phyloP scores from a whole-genome alignment of 345 rosid species.

The Melaleuca alternifolia region DNA sequence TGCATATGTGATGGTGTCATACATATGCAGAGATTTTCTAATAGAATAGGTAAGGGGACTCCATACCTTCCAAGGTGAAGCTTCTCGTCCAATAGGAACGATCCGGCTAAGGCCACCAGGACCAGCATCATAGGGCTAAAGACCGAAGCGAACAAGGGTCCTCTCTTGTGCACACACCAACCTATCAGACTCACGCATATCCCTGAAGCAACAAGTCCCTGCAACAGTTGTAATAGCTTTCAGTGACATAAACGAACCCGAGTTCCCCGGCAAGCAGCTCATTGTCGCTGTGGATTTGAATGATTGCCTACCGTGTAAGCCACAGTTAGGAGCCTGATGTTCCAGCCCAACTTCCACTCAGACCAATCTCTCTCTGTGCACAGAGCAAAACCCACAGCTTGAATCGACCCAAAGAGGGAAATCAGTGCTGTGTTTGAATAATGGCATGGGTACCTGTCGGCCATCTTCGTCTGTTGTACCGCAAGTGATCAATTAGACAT shows the following conservation, averaged over 20 bases:
- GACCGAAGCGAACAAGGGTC: constrained; percentile 19
- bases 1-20: not conserved
- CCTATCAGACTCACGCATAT: not conserved
- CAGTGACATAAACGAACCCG: not conserved
- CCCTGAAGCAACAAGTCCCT: constrained; percentile 15
- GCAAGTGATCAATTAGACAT: not conserved
- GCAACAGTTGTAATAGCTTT: not conserved
- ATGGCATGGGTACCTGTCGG: constrained; percentile 25
- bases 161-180: constrained; percentile 7
- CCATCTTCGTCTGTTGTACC: constrained; percentile 31
- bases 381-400: constrained; percentile 19
- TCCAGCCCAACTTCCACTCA: constrained; percentile 55
- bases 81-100: constrained; percentile 6
- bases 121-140: constrained; percentile 15
- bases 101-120: constrained; percentile 3
- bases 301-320: constrained; percentile 7
- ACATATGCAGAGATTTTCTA: not conserved
- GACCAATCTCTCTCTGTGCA: constrained; percentile 30
- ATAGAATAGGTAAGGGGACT: not conserved
- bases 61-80: constrained; percentile 21
- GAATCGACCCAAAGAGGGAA: constrained; percentile 31
- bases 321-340: constrained; percentile 31
- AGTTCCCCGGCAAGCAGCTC: not conserved
- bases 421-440: constrained; percentile 41
- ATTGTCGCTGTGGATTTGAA: not conserved